Percentiles rank a stretch among this genome's conserved stretches.
Conservation (phyloP, 1,284 basidiomycete species). For the Schizopora paradoxa region DNA sequence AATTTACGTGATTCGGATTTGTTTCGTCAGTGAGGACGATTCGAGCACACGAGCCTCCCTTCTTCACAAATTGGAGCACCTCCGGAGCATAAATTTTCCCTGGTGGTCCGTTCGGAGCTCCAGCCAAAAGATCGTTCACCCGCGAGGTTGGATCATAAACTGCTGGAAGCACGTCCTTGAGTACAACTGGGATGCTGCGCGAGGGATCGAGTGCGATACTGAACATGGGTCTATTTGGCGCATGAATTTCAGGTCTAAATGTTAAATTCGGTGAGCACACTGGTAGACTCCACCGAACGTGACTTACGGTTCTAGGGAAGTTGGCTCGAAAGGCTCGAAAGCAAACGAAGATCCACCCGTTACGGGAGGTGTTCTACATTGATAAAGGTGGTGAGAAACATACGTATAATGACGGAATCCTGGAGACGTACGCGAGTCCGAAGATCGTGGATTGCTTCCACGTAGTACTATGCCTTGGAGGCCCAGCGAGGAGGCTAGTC, state of each 20-base stretch:
- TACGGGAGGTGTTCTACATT: too few species aligned
- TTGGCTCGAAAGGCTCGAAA: too few species aligned
- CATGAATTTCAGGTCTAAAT: too few species aligned
- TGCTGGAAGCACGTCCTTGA: conserved; percentile 9
- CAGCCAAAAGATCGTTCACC: neutral
- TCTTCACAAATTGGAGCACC: conserved; percentile 1
- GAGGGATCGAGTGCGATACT: conserved; percentile 7
- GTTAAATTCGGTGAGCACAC: too few species aligned
- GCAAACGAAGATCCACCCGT: neutral
- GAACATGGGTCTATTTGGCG: too few species aligned
- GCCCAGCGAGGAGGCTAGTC: neutral
- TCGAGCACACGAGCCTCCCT: conserved; percentile 9
- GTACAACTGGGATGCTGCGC: conserved; percentile 3
- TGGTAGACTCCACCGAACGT: too few species aligned
- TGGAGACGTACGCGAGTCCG: conserved; percentile 6
- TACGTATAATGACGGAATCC: neutral
- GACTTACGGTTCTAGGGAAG: too few species aligned
- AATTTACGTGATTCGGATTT: conserved; percentile 1
- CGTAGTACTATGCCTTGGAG: neutral
- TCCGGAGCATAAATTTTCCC: conserved; percentile 10
- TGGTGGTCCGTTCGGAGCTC: conserved; percentile 5
- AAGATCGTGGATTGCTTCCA: conserved; percentile 13
- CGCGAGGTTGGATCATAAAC: neutral
- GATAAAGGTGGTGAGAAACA: too few species aligned
- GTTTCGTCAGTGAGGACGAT: conserved; percentile 2